phyloP scores from a whole-genome alignment of 306 rosid species.

The Hippophae gyantsensis region DNA sequence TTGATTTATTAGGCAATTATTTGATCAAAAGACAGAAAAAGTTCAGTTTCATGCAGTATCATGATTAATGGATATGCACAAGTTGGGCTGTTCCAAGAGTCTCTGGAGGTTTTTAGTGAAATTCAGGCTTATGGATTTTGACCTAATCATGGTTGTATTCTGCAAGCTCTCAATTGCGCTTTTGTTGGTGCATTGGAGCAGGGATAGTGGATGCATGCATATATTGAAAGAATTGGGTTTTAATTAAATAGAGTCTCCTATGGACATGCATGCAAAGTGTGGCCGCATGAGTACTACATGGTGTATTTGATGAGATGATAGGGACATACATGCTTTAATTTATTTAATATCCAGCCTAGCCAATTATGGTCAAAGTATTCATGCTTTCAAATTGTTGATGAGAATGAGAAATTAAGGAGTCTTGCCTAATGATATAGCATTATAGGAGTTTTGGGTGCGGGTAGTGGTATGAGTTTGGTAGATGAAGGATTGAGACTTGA shows the following conservation, averaged over 20 bases:
- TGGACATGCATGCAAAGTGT: conserved; percentile 41
- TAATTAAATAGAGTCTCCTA: conserved; percentile 23
- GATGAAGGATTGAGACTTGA: conserved; percentile 26
- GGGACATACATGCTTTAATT: conserved; percentile 38
- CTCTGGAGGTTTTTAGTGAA: conserved; percentile 32
- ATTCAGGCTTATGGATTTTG: conserved; percentile 28
- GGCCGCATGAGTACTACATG: conserved; percentile 29
- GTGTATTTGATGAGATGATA: conserved; percentile 28
- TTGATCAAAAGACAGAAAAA: conserved; percentile 34
- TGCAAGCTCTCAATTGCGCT: conserved; percentile 34
- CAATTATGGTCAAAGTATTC: conserved; percentile 27
- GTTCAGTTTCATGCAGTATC: conserved; percentile 38
- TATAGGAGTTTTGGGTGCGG: conserved; percentile 34
- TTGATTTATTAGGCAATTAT: conserved; percentile 23
- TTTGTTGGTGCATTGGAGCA: conserved; percentile 39
- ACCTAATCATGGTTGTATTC: conserved; percentile 30
- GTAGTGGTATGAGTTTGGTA: conserved; percentile 37
- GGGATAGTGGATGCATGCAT: conserved; percentile 45
- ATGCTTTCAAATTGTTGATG: conserved; percentile 25
- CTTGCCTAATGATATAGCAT: conserved; percentile 38
- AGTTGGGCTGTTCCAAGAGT: conserved; percentile 32
- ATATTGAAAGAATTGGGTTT: conserved; percentile 21
- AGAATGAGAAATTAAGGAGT: conserved; percentile 29
- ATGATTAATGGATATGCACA: conserved; percentile 40
- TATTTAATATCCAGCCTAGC: conserved; percentile 37